A percentile compares a stretch with the other conserved stretches of the same genome.
Evolutionary conservation across 1,284 basidiomycete species (phyloP).

Genomic region (Cystobasidiaceae sp.): DNA sequence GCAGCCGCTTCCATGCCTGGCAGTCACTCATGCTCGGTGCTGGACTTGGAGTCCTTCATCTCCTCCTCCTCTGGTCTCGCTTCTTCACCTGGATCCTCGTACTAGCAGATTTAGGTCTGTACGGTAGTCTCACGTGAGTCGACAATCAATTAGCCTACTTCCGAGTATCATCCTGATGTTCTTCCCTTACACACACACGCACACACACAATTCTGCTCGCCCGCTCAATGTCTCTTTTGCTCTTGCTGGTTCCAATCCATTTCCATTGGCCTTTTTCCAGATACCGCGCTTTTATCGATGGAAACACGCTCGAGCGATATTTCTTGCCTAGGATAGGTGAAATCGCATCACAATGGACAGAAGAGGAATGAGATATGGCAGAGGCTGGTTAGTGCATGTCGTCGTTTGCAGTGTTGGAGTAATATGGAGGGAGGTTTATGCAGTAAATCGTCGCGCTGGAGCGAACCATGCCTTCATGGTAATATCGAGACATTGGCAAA

Average conservation of each 20-base stretch:
- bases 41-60: conserved; percentile 59
- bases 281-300: conserved; percentile 62
- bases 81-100: conserved; percentile 25
- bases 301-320: conserved; percentile 57
- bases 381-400: too few species aligned
- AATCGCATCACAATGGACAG: conserved; percentile 66
- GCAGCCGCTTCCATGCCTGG: conserved; percentile 56
- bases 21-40: conserved; percentile 69
- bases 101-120: conserved; percentile 20
- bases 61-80: conserved; percentile 51
- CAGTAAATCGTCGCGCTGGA: too few species aligned
- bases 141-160: neutral
- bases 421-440: too few species aligned
- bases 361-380: conserved; percentile 62
- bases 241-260: too few species aligned
- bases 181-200: conserved; percentile 1
- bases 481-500: too few species aligned
- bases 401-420: too few species aligned
- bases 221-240: too few species aligned
- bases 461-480: too few species aligned
- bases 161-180: conserved; percentile 33
- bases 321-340: conserved; percentile 64
- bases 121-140: conserved; percentile 25
- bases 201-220: too few species aligned
- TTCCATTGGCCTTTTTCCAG: conserved; percentile 45